A percentile compares a stretch with the other conserved stretches of the same genome.
Evolutionary conservation across 2,329 filamentous ascomycete genomes (phyloP).

Genomic region (Chlorencoelia australis): DNA sequence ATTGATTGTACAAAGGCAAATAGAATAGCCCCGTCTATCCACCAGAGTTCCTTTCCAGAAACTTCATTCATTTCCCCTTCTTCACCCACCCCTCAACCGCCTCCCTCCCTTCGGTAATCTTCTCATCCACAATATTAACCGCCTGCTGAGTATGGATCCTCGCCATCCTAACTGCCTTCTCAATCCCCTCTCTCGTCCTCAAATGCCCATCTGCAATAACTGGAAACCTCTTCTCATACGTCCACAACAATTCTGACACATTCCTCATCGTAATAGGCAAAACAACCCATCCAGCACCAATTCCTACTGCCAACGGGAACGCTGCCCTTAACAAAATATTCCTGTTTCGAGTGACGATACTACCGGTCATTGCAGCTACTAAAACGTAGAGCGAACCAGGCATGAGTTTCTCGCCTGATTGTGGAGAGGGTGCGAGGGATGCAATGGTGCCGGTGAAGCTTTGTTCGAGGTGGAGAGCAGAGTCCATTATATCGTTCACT

Average conservation of each 20-base stretch:
- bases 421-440: conserved; percentile 74
- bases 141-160: conserved; percentile 64
- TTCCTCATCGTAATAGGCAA: conserved; percentile 87
- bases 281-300: conserved; percentile 74
- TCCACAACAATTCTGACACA: conserved; percentile 76
- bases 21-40: too few relatives aligned
- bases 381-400: conserved; percentile 87
- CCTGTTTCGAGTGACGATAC: conserved; percentile 80
- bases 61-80: conserved; percentile 50
- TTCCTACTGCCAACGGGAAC: conserved; percentile 68
- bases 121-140: conserved; percentile 66
- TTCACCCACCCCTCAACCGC: conserved; percentile 80
- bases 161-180: conserved; percentile 62
- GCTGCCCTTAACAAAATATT: conserved; percentile 71
- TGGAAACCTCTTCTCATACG: conserved; percentile 84
- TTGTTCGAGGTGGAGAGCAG: conserved; percentile 74
- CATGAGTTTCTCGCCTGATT: conserved; percentile 80
- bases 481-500: conserved; percentile 73
- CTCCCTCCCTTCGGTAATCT: conserved; percentile 66
- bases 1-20: too few relatives aligned
- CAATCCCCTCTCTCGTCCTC: conserved; percentile 55
- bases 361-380: conserved; percentile 89
- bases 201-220: conserved; percentile 74
- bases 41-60: too few relatives aligned
- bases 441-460: conserved; percentile 84